These are phyloP conservation scores for Cercospora sojina DNA, from an alignment of 2,329 filamentous ascomycete species.

Conservation along the genomic window DNA sequence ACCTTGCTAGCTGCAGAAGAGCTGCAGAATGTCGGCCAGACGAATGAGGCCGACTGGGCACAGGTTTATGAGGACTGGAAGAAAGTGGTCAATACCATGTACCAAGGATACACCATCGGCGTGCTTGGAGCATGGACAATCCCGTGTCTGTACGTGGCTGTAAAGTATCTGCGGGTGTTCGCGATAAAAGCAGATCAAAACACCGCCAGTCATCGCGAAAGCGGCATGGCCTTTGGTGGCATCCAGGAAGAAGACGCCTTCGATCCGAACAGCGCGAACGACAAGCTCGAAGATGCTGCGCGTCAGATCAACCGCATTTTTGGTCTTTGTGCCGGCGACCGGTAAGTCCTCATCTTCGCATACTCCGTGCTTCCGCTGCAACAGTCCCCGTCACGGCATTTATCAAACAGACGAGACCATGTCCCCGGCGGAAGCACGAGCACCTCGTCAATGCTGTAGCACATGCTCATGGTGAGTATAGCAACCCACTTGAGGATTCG, in stretches of 20 bases:
- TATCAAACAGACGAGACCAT: background rate
- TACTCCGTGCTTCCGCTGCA: background rate
- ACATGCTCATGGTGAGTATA: slow-evolving; percentile 42
- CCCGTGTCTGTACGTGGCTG: slow-evolving; percentile 81
- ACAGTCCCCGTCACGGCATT: background rate
- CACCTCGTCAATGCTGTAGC: slow-evolving; percentile 8
- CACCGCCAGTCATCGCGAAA: slow-evolving; percentile 49
- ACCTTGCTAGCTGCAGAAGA: slow-evolving; percentile 69
- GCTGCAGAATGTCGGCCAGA: slow-evolving; percentile 45
- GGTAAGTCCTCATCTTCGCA: slow-evolving; percentile 55
- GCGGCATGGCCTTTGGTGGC: slow-evolving; percentile 36
- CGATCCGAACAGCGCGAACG: slow-evolving; percentile 71
- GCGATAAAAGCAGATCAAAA: slow-evolving; percentile 88
- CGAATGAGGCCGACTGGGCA: slow-evolving; percentile 63
- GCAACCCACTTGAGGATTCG: slow-evolving; percentile 79
- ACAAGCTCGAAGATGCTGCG: slow-evolving; percentile 86
- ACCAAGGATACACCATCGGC: slow-evolving; percentile 74
- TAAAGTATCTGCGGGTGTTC: slow-evolving; percentile 82
- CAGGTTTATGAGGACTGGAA: slow-evolving; percentile 87
- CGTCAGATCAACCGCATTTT: slow-evolving; percentile 90
- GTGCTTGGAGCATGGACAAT: slow-evolving; percentile 88
- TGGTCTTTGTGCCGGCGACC: slow-evolving; percentile 82
- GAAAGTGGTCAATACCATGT: slow-evolving; percentile 72
- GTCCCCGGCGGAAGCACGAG: background rate
- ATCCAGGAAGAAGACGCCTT: slow-evolving; percentile 87